phyloP scores from a whole-genome alignment of 441 rosid genomes.

The Pelargonium cotyledonis region DNA sequence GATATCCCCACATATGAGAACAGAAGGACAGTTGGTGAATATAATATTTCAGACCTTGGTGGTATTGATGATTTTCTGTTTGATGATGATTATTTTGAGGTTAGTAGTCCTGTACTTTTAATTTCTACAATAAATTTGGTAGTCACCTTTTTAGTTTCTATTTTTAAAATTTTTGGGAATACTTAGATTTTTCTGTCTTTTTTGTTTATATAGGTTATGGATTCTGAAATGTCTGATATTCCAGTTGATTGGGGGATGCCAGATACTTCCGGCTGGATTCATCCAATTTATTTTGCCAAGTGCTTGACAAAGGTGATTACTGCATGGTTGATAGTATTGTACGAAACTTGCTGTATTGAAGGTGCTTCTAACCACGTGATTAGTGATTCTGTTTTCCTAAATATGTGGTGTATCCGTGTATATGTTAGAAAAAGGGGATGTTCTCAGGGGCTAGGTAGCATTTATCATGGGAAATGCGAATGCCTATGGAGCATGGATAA shows the following conservation, averaged over 20 bases:
- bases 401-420: not conserved
- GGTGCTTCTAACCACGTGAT: not conserved
- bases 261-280: constrained; percentile 49
- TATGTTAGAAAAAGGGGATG: not conserved
- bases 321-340: not conserved
- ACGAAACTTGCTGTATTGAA: constrained; percentile 3
- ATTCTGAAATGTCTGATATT: constrained; percentile 50
- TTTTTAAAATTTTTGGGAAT: not conserved
- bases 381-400: not conserved
- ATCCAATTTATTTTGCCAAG: constrained; percentile 85
- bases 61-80: constrained; percentile 39
- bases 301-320: constrained; percentile 56
- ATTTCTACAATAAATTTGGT: constrained; percentile 16
- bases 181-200: constrained; percentile 14
- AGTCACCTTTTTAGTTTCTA: not conserved
- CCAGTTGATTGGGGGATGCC: constrained; percentile 90
- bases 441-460: not conserved
- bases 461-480: too few species aligned
- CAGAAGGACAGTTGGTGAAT: constrained; percentile 41
- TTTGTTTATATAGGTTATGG: constrained; percentile 45
- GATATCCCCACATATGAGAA: constrained; percentile 57
- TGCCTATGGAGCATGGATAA: too few species aligned
- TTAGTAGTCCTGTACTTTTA: constrained; percentile 23
- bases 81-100: constrained; percentile 75
- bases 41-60: constrained; percentile 39